phyloP scores from a whole-genome alignment of 352 stramenopile genomes.

The Pythium aristosporum region DNA sequence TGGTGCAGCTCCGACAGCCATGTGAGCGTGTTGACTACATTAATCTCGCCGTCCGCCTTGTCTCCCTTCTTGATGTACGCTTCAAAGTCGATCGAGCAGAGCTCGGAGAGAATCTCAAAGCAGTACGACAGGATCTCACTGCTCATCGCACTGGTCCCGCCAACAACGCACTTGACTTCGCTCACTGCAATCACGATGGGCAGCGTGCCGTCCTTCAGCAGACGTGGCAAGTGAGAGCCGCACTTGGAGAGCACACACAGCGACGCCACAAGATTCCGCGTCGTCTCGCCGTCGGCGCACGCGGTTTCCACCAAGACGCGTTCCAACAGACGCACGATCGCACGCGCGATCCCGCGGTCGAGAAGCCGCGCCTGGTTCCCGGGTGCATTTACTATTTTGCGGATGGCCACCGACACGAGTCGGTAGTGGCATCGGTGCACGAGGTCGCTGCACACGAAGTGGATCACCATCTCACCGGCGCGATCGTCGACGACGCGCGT shows the following conservation, averaged over 20 bases:
- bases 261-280: slow-evolving; percentile 49
- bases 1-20: slow-evolving; percentile 59
- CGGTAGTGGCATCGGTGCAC: slow-evolving; percentile 40
- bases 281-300: slow-evolving; percentile 30
- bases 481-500: slow-evolving; percentile 53
- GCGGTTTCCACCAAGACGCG: slow-evolving; percentile 10
- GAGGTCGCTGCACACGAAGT: slow-evolving; percentile 49
- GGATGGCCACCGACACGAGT: slow-evolving; percentile 47
- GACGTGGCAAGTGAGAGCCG: slow-evolving; percentile 33
- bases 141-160: slow-evolving; percentile 1
- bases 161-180: slow-evolving; percentile 27
- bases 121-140: slow-evolving; percentile 44
- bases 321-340: slow-evolving; percentile 52
- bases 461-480: slow-evolving; percentile 45
- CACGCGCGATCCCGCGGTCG: slow-evolving; percentile 35
- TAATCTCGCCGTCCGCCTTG: slow-evolving; percentile 41
- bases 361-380: slow-evolving; percentile 59
- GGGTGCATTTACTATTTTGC: slow-evolving; percentile 65
- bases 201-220: slow-evolving; percentile 57
- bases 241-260: slow-evolving; percentile 53
- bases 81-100: slow-evolving; percentile 64
- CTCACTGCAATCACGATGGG: slow-evolving; percentile 50
- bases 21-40: slow-evolving; percentile 71
- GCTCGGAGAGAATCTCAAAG: slow-evolving; percentile 76
- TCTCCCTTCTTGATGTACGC: slow-evolving; percentile 23